Evolutionary conservation across 1,284 basidiomycete genomes (phyloP), one percentile per base, ranked within the genome.

Genomic region (Papiliotrema laurentii): DNA sequence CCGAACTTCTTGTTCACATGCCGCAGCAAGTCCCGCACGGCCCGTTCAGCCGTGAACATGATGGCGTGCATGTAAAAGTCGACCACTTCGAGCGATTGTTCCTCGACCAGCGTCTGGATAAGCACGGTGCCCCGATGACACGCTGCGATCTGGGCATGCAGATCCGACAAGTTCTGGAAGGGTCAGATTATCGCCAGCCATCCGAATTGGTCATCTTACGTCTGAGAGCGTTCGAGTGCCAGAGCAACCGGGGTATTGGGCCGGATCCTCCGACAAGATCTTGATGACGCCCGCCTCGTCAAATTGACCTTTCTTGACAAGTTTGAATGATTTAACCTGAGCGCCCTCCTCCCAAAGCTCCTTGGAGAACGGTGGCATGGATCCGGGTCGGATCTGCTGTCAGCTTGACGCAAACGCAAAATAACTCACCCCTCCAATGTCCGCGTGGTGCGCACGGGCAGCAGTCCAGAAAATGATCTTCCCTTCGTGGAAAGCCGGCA

Each of bases 211-310:
- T 14, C 11, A 16, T 43, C 57, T 53, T 26, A 61, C 61, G 37
- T 66, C 64, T 87, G 76, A 93, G 88, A 14, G 94, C 86, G 65
- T 97, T 55, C 89, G 77, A 62, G 87, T 90, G 0, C 88, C 87
- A 14, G 83, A 86, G 64, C 85, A 87, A 11, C 87, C 87, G 5
- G 85, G 85, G 66, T 90, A 93, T 68, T 82, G 79, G 4, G 84
- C 86, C 0, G 94, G 93, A 53, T 84, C 83, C n/a, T 88, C 85
- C 47, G 91, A 75, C 81, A 97, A 86, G 58, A 87, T 81, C 60
- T 87, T 83, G 18, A 84, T 73, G 11, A 97, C 75, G 0, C 85
- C 86, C 40, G 85, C 79, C 44, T 68, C 64, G 50, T 71, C 64
- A 55, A 71, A 71, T 34, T 62, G 55, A 33, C 68, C 68, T 33